Percentiles rank a stretch among this genome's conserved stretches.
Evolutionary conservation across 2,329 filamentous ascomycete genomes (phyloP).

Genomic region (Cordyceps fumosorosea): DNA sequence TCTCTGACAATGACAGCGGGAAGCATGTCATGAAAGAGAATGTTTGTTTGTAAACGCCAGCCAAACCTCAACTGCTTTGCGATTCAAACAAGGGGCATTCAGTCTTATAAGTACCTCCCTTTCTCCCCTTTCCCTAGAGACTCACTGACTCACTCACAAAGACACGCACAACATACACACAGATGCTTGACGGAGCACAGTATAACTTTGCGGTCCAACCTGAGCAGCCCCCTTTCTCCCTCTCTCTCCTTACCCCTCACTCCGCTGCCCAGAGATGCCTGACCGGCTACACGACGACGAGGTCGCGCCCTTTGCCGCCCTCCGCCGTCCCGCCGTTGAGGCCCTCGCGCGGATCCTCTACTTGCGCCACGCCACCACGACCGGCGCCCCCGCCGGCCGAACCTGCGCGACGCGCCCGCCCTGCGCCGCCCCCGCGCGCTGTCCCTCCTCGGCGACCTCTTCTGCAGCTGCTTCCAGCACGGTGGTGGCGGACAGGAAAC

Average conservation of each 20-base stretch:
- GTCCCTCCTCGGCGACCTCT: constrained; percentile 11
- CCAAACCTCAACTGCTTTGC: neutral
- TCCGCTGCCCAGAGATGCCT: neutral
- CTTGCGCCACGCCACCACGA: neutral
- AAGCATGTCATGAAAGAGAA: neutral
- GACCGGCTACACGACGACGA: neutral
- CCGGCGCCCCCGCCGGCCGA: neutral
- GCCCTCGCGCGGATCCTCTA: constrained; percentile 8
- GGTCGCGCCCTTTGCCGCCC: neutral
- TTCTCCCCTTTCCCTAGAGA: neutral
- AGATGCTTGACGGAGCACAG: neutral
- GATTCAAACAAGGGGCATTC: neutral
- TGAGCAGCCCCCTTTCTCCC: neutral
- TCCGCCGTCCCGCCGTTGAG: neutral
- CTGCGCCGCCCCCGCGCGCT: neutral
- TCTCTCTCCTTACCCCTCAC: neutral
- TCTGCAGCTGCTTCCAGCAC: constrained; percentile 21
- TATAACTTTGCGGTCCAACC: too few species aligned
- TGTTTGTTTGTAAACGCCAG: neutral
- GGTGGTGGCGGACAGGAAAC: constrained; percentile 20
- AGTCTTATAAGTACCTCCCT: neutral
- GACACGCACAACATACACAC: neutral
- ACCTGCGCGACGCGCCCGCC: neutral
- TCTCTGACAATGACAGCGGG: neutral
- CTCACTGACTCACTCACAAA: neutral